A percentile compares a stretch with the other conserved stretches of the same genome.
These are phyloP conservation scores for Strobilomyces confusus DNA, from an alignment of 768 basidiomycete species.

Conservation along the genomic window DNA sequence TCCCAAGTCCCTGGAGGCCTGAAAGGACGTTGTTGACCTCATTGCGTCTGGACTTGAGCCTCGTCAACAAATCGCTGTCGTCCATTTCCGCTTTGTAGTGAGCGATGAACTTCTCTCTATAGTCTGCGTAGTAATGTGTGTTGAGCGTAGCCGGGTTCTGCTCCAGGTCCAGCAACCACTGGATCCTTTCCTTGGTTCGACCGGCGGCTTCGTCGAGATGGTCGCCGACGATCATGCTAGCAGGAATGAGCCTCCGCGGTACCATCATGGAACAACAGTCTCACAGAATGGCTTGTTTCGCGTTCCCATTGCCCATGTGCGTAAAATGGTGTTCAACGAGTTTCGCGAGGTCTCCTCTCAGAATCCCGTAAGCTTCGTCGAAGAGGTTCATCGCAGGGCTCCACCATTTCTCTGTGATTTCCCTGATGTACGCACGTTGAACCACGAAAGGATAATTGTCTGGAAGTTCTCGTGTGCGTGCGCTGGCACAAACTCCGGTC, in stretches of 20 bases:
- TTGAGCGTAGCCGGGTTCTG: conserved; percentile 49
- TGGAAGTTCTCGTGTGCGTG: conserved; percentile 68
- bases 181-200: conserved; percentile 37
- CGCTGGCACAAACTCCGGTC: conserved; percentile 35
- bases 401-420: conserved; percentile 45
- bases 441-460: conserved; percentile 65
- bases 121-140: conserved; percentile 47
- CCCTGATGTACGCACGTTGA: conserved; percentile 44
- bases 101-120: conserved; percentile 45
- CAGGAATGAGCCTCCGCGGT: background rate
- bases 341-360: conserved; percentile 37
- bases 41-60: background rate
- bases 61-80: conserved; percentile 2
- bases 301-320: conserved; percentile 47
- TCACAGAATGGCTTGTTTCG: conserved; percentile 47
- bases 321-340: conserved; percentile 50
- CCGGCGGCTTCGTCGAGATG: conserved; percentile 44
- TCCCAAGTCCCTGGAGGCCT: conserved; percentile 14
- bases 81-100: conserved; percentile 40
- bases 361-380: conserved; percentile 32
- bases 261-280: conserved; percentile 6
- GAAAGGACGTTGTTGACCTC: conserved; percentile 28
- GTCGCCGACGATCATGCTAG: conserved; percentile 47
- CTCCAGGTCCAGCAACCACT: conserved; percentile 51
- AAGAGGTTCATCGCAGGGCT: conserved; percentile 46